A percentile compares a stretch with the other conserved stretches of the same genome.
These are phyloP conservation scores for Pachysandra terminalis DNA, from an alignment of 164 flowering plant genomes.

Conservation along the genomic window DNA sequence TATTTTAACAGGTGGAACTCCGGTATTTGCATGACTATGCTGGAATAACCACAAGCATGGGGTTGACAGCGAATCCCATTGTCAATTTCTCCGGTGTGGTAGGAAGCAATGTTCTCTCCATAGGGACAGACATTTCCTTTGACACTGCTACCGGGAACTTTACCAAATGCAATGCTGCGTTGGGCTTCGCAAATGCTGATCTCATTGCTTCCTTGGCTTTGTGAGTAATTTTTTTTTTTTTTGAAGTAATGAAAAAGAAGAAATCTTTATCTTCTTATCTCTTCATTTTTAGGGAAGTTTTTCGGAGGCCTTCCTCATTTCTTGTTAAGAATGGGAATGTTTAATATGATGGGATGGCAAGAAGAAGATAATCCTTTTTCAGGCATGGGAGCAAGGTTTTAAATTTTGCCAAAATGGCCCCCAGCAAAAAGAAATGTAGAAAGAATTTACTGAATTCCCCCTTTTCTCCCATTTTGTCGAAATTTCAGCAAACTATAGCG, in stretches of 20 bases:
- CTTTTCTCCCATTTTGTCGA: too few relatives aligned
- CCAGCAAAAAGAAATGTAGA: too few relatives aligned
- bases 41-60: constrained; percentile 69
- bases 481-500: too few relatives aligned
- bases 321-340: not conserved
- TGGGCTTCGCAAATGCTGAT: constrained; percentile 49
- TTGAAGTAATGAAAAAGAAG: not conserved
- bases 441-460: too few relatives aligned
- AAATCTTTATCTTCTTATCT: not conserved
- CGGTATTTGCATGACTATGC: constrained; percentile 73
- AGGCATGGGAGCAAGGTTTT: too few relatives aligned
- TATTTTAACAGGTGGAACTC: constrained; percentile 51
- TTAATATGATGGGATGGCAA: too few relatives aligned
- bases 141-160: constrained; percentile 65
- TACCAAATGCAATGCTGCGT: constrained; percentile 56
- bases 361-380: too few relatives aligned
- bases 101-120: constrained; percentile 40
- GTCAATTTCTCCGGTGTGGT: constrained; percentile 69
- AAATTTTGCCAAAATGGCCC: too few relatives aligned
- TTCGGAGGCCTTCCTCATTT: not conserved
- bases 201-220: constrained; percentile 60
- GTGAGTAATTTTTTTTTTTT: constrained; percentile 44
- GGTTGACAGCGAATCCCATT: constrained; percentile 66
- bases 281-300: not conserved
- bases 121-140: constrained; percentile 65